Conservation (phyloP, 2,329 filamentous ascomycete genomes). For the Acarospora socialis region DNA sequence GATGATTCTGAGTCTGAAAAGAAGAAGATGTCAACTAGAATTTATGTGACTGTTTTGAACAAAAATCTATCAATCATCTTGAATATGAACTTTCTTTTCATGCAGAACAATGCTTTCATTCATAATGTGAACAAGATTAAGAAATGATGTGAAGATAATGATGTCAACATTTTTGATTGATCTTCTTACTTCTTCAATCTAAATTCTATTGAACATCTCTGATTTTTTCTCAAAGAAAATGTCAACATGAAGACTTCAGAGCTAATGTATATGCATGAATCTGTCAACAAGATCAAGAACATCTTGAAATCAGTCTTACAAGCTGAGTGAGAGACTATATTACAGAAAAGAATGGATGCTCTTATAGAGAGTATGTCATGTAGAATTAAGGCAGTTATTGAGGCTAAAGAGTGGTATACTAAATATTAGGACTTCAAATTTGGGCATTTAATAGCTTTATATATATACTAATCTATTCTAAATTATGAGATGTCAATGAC, state of each 20-base stretch:
- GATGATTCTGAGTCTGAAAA: not conserved
- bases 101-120: not conserved
- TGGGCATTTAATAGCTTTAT: too few species aligned
- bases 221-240: not conserved
- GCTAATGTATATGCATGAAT: too few species aligned
- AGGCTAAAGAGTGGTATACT: too few species aligned
- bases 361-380: too few species aligned
- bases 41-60: not conserved
- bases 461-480: too few species aligned
- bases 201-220: not conserved
- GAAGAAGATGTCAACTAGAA: not conserved
- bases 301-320: too few species aligned
- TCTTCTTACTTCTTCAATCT: not conserved
- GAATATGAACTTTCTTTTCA: not conserved
- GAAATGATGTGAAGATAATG: not conserved
- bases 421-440: too few species aligned
- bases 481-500: too few species aligned
- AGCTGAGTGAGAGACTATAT: too few species aligned
- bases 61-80: not conserved
- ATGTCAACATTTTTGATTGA: not conserved
- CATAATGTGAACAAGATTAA: not conserved
- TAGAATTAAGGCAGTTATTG: too few species aligned
- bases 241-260: not conserved
- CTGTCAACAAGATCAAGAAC: too few species aligned
- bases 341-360: too few species aligned